These are phyloP conservation scores for Sporopachydermia cereana DNA, from an alignment of 1,139 yeast genomes.

Conservation along the genomic window DNA sequence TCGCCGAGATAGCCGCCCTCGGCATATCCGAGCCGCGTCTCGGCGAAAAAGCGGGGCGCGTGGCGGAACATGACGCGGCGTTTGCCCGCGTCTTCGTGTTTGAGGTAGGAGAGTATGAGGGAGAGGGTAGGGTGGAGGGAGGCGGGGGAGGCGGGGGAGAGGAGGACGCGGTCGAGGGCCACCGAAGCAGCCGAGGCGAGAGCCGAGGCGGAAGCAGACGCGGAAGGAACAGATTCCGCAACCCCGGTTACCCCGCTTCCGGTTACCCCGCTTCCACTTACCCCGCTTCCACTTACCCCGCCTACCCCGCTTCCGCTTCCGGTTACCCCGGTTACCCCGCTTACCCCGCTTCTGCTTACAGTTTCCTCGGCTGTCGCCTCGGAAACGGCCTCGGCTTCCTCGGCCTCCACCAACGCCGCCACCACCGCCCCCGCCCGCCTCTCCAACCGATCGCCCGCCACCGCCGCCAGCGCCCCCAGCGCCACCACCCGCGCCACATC, in stretches of 20 bases:
- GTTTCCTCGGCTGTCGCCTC: slow-evolving; percentile 12
- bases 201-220: not conserved
- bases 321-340: slow-evolving; percentile 73
- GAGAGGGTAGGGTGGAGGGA: slow-evolving; percentile 79
- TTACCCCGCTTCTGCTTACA: slow-evolving; percentile 81
- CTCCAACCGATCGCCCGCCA: slow-evolving; percentile 78
- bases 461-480: slow-evolving; percentile 78
- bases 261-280: not conserved
- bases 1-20: slow-evolving; percentile 50
- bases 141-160: slow-evolving; percentile 46
- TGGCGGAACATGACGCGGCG: slow-evolving; percentile 60
- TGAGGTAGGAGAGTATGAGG: slow-evolving; percentile 63
- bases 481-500: slow-evolving; percentile 80
- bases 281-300: slow-evolving; percentile 51
- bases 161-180: slow-evolving; percentile 56
- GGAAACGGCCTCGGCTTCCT: not conserved
- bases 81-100: slow-evolving; percentile 59
- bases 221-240: slow-evolving; percentile 34
- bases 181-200: slow-evolving; percentile 10
- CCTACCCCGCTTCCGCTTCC: slow-evolving; percentile 61
- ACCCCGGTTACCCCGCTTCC: slow-evolving; percentile 50
- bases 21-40: slow-evolving; percentile 58
- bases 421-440: slow-evolving; percentile 57
- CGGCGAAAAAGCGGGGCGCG: slow-evolving; percentile 57
- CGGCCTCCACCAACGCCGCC: slow-evolving; percentile 55